Evolutionary conservation across 192 early-diverging fungal species (phyloP).

Genomic region (Dissophora ornata): DNA sequence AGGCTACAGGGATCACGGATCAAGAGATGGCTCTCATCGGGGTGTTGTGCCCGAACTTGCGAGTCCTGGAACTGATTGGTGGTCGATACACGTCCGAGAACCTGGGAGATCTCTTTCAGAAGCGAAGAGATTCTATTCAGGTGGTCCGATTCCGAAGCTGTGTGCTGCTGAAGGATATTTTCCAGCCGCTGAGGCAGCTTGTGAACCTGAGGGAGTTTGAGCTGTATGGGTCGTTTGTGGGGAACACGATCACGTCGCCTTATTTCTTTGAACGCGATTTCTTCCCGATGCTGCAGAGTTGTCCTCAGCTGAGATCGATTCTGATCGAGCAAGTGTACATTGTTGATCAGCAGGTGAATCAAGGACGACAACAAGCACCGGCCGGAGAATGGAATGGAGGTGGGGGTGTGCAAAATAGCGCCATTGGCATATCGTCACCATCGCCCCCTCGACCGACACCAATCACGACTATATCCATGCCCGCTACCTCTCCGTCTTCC

Average conservation of each 20-base stretch:
- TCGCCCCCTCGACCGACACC: background rate
- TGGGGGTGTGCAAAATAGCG: no score
- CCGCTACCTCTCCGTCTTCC: background rate
- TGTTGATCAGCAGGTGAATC: slow-evolving; percentile 33
- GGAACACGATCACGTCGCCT: slow-evolving; percentile 53
- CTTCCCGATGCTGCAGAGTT: slow-evolving; percentile 28
- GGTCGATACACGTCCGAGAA: slow-evolving; percentile 41
- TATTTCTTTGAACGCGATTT: slow-evolving; percentile 46
- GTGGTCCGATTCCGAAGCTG: slow-evolving; percentile 36
- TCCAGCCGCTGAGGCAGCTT: slow-evolving; percentile 25
- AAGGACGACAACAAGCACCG: background rate
- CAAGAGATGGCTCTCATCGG: slow-evolving; percentile 38
- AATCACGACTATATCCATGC: background rate
- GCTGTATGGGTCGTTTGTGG: slow-evolving; percentile 50
- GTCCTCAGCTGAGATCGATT: slow-evolving; percentile 24
- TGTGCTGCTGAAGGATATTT: slow-evolving; percentile 38
- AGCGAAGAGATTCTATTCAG: slow-evolving; percentile 31
- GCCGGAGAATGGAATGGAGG: background rate
- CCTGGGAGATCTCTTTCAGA: slow-evolving; percentile 31
- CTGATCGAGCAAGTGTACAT: slow-evolving; percentile 45
- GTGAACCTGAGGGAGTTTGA: slow-evolving; percentile 43
- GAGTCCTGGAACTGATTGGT: slow-evolving; percentile 43
- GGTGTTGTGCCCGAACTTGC: slow-evolving; percentile 27
- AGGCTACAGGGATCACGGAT: slow-evolving; percentile 47
- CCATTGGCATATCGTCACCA: no score